Evolutionary conservation across 805 yeast genomes (phyloP).

Genomic region (Isabelozyma pseudorhagii): DNA sequence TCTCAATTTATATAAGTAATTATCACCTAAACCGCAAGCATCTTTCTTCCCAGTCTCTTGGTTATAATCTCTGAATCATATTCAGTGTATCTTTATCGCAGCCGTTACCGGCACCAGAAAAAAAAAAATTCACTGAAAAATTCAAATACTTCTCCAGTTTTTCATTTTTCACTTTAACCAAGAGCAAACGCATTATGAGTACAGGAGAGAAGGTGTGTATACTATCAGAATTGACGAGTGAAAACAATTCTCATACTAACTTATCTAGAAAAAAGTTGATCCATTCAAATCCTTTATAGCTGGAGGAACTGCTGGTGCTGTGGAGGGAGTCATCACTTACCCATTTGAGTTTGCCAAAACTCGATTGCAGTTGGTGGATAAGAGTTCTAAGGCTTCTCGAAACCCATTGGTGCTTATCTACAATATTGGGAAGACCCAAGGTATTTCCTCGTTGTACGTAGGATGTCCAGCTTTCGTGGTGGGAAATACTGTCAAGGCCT

Average conservation of each 20-base stretch:
- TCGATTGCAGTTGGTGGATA: constrained; percentile 76
- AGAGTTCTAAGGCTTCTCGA: constrained; percentile 60
- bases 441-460: constrained; percentile 74
- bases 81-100: background rate
- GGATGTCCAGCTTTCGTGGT: constrained; percentile 97
- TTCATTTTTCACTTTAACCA: background rate
- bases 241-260: constrained; percentile 6
- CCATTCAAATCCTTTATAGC: constrained; percentile 84
- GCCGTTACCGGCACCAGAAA: background rate
- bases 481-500: constrained; percentile 94
- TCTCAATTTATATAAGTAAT: no score
- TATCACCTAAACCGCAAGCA: no score
- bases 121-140: background rate
- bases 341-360: constrained; percentile 98
- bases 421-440: constrained; percentile 74
- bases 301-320: constrained; percentile 96
- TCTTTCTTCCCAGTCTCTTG: no score
- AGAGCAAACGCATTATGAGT: background rate
- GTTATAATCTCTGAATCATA: no score
- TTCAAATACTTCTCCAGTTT: background rate
- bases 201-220: background rate
- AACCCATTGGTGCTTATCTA: constrained; percentile 83
- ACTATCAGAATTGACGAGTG: background rate
- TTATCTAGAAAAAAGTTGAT: constrained; percentile 44
- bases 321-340: constrained; percentile 87